These are phyloP conservation scores for Arthrobotrys conoides DNA, from an alignment of 2,329 filamentous ascomycete genomes.

Conservation along the genomic window DNA sequence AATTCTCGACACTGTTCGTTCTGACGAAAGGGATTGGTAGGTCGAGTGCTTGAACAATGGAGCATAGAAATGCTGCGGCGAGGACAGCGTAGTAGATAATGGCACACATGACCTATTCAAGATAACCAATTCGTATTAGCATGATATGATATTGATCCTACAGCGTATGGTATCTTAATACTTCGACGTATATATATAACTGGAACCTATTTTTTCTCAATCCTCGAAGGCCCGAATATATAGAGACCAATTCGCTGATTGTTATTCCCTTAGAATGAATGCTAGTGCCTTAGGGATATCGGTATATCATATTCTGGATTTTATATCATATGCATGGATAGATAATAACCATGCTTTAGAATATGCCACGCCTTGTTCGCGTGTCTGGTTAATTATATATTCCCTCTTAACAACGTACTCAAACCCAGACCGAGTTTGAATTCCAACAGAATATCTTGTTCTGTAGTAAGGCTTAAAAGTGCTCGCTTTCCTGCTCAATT, in stretches of 20 bases:
- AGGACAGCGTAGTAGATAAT: not conserved
- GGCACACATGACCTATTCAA: not conserved
- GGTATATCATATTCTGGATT: too few species aligned
- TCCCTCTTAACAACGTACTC: conserved; percentile 22
- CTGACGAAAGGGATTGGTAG: conserved; percentile 7
- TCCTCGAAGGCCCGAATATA: too few species aligned
- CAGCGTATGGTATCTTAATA: too few species aligned
- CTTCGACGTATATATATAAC: too few species aligned
- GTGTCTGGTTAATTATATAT: not conserved
- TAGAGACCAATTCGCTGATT: too few species aligned
- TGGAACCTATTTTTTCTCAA: too few species aligned
- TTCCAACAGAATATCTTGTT: too few species aligned
- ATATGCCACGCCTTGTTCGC: not conserved
- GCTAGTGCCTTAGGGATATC: too few species aligned
- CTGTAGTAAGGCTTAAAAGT: not conserved
- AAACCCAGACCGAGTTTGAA: conserved; percentile 9
- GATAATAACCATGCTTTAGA: too few species aligned
- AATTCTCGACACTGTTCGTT: conserved; percentile 12
- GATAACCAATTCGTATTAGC: not conserved
- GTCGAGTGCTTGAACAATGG: not conserved
- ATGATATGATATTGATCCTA: too few species aligned
- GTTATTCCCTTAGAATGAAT: too few species aligned
- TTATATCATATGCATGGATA: too few species aligned
- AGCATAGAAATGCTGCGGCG: not conserved
- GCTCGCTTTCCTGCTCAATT: not conserved